phyloP scores from a whole-genome alignment of 768 basidiomycete species.

The Hygrocybe coccinea region DNA sequence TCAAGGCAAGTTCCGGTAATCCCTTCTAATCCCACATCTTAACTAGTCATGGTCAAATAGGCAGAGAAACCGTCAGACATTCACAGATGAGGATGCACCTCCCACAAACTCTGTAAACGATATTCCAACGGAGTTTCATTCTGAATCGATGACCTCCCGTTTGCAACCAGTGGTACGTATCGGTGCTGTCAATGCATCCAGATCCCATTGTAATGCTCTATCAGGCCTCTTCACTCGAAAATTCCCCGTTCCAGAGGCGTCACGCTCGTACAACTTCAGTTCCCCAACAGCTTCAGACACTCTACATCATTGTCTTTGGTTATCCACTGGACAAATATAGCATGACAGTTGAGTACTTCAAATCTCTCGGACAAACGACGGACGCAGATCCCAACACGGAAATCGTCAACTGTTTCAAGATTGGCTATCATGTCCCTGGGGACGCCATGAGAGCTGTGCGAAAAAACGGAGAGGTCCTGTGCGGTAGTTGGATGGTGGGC shows the following conservation, averaged over 20 bases:
- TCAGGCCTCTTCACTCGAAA: slow-evolving; percentile 40
- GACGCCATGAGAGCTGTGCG: slow-evolving; percentile 77
- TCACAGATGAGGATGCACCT: slow-evolving; percentile 76
- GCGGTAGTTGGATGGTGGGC: slow-evolving; percentile 78
- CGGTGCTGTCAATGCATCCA: slow-evolving; percentile 2
- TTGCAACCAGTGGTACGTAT: slow-evolving; percentile 45
- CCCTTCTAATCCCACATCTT: slow-evolving; percentile 10
- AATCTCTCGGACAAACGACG: slow-evolving; percentile 64
- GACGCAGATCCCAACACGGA: slow-evolving; percentile 64
- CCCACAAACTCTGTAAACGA: slow-evolving; percentile 73
- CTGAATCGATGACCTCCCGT: slow-evolving; percentile 37
- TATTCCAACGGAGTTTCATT: slow-evolving; percentile 54
- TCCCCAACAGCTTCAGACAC: slow-evolving; percentile 36
- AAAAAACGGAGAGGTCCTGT: slow-evolving; percentile 76
- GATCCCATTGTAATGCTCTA: neutral
- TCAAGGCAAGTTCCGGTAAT: slow-evolving; percentile 41
- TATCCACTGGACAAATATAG: slow-evolving; percentile 79
- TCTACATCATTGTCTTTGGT: slow-evolving; percentile 80
- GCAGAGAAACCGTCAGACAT: slow-evolving; percentile 52
- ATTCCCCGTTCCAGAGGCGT: slow-evolving; percentile 37
- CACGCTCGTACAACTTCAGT: slow-evolving; percentile 25
- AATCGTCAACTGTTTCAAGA: slow-evolving; percentile 74
- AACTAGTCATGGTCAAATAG: neutral
- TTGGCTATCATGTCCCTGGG: slow-evolving; percentile 65
- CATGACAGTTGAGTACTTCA: slow-evolving; percentile 68